Conservation (phyloP, 192 early-diverging fungal genomes). For the Coemansia sp. region DNA sequence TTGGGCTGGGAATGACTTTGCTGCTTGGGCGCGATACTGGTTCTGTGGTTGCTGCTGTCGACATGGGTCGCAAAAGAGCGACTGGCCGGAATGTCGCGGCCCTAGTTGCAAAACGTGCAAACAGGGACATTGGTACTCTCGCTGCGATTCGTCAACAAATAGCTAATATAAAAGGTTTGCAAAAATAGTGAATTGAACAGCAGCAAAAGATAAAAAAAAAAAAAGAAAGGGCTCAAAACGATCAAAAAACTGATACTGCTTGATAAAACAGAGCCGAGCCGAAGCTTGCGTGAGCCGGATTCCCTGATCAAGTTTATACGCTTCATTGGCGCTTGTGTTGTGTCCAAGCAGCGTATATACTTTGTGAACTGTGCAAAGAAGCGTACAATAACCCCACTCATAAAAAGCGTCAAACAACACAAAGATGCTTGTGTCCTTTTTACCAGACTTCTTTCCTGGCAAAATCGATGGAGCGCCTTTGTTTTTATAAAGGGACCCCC, state of each 20-base stretch:
- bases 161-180: background rate
- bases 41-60: conserved; percentile 18
- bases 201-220: background rate
- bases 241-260: no score
- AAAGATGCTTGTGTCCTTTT: background rate
- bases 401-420: no score
- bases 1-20: background rate
- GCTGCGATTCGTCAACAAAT: background rate
- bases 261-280: no score
- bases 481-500: no score
- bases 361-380: no score
- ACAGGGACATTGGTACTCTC: conserved; percentile 15
- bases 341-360: no score
- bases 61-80: conserved; percentile 19
- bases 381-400: no score
- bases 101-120: conserved; percentile 16
- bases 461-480: no score
- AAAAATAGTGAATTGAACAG: background rate
- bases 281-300: no score
- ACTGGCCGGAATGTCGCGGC: background rate
- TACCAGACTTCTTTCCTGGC: background rate
- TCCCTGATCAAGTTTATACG: no score
- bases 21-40: background rate
- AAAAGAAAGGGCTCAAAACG: background rate
- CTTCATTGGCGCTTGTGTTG: no score